These are phyloP conservation scores for Suillus bovinus DNA, from an alignment of 768 basidiomycete genomes.

Conservation along the genomic window DNA sequence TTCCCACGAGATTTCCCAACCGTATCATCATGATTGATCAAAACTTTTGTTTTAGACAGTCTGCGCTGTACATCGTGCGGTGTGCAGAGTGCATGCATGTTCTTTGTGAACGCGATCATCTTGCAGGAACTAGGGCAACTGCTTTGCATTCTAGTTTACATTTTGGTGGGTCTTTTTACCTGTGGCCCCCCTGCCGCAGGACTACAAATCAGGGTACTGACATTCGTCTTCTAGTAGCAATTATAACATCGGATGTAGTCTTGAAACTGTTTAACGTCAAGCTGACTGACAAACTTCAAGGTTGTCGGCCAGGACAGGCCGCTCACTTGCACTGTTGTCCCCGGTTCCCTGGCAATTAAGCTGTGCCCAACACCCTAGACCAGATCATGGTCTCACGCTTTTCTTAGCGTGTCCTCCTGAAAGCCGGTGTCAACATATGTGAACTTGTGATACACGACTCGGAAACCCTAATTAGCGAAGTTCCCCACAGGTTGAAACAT, in stretches of 20 bases:
- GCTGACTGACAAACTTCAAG: too few relatives aligned
- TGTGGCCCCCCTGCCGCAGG: neutral
- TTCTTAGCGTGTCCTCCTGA: constrained; percentile 9
- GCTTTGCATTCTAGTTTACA: neutral
- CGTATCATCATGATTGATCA: too few relatives aligned
- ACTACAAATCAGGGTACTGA: neutral
- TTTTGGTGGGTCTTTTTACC: neutral
- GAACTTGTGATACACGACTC: neutral
- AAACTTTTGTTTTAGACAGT: neutral
- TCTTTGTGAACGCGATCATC: neutral
- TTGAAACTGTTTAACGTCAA: neutral
- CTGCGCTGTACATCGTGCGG: neutral
- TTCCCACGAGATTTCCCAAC: neutral
- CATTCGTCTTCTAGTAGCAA: neutral
- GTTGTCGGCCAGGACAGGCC: constrained; percentile 1
- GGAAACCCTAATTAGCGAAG: neutral
- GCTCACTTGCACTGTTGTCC: neutral
- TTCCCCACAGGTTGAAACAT: constrained; percentile 1
- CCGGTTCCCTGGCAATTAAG: neutral
- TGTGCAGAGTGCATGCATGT: too few relatives aligned
- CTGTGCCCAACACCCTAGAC: constrained; percentile 7
- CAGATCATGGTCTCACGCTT: constrained; percentile 17
- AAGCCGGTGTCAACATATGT: neutral
- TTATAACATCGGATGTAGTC: neutral
- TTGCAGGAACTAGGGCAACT: neutral